A percentile compares a stretch with the other conserved stretches of the same genome.
Evolutionary conservation across 1,139 yeast genomes (phyloP).

Genomic region (Wickerhamomyces sp.): DNA sequence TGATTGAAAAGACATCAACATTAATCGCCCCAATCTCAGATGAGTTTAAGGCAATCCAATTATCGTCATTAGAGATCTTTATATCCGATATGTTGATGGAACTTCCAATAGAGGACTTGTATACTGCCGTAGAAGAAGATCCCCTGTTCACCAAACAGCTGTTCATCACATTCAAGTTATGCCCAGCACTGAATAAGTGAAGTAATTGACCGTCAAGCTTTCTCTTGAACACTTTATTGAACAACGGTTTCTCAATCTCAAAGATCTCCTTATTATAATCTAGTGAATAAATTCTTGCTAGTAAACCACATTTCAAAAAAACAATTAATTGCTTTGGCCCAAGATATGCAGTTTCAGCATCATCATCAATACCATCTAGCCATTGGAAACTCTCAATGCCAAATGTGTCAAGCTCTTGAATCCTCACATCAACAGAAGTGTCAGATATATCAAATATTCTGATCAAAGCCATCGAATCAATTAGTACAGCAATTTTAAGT

Average conservation of each 20-base stretch:
- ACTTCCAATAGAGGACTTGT: conserved; percentile 5
- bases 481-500: conserved; percentile 11
- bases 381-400: conserved; percentile 17
- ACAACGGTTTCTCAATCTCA: conserved; percentile 13
- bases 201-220: neutral
- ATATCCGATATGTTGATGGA: conserved; percentile 1
- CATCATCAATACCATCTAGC: conserved; percentile 6
- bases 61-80: conserved; percentile 5
- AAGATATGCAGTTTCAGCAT: conserved; percentile 13
- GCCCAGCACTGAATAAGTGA: neutral
- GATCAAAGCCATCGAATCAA: conserved; percentile 5
- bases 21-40: conserved; percentile 4
- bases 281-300: conserved; percentile 12
- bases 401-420: conserved; percentile 15
- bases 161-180: neutral
- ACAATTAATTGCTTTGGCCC: conserved; percentile 16
- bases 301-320: conserved; percentile 8
- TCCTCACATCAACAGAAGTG: conserved; percentile 9
- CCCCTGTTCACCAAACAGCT: conserved; percentile 7
- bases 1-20: conserved; percentile 6
- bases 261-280: conserved; percentile 7
- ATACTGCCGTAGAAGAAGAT: conserved; percentile 1
- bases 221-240: conserved; percentile 3
- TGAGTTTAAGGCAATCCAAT: conserved; percentile 11
- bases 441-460: conserved; percentile 12